Evolutionary conservation across 164 flowering plant genomes (phyloP), one percentile per base, ranked within the genome.

Genomic region (Berberis thunbergii): DNA sequence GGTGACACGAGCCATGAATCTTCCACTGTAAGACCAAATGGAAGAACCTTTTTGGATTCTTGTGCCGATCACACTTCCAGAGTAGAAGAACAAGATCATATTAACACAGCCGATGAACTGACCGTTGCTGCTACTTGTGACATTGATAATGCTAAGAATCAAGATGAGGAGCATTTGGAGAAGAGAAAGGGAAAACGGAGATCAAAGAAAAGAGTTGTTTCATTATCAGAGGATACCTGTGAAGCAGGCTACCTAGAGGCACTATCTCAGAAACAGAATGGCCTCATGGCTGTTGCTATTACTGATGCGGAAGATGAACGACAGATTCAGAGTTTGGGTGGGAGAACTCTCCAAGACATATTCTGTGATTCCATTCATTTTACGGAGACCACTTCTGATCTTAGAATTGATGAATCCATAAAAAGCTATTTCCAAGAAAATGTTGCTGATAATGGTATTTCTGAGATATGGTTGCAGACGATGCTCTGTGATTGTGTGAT

Each of bases 381-480:
- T 48, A n/a, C 5, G 43, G 46, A 58, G 39, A 56, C 63, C 50
- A 41, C 54, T 13, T 58, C 43, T 39, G 38, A 50, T 43, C 53
- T n/a, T 54, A n/a, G 60, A 53, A 49, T 26, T 56, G 77, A 82
- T 64, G 81, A 79, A 55, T 68, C 75, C 62, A 60, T 83, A 63
- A 68, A 67, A 73, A 72, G 64, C 38, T 79, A 75, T 66, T 88
- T 88, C 49, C 64, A 76, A 70, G 62, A 52, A 41, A 72, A 73
- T 61, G 49, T 81, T 69, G 87, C 84, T n/a, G 84, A 84, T 69
- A 44, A 75, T 13, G 61, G 78, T 67, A 75, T 59, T 70, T 56
- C 79, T 44, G 93, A 91, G 68, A 77, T 72, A 65, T 85, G 87
- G 73, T 72, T 41, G 72, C 75, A 79, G 43, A 79, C 49, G 65